Percentiles rank a stretch among this genome's conserved stretches.
These are phyloP conservation scores for Metschnikowia rubicola DNA, from an alignment of 805 yeast genomes.

Conservation along the genomic window DNA sequence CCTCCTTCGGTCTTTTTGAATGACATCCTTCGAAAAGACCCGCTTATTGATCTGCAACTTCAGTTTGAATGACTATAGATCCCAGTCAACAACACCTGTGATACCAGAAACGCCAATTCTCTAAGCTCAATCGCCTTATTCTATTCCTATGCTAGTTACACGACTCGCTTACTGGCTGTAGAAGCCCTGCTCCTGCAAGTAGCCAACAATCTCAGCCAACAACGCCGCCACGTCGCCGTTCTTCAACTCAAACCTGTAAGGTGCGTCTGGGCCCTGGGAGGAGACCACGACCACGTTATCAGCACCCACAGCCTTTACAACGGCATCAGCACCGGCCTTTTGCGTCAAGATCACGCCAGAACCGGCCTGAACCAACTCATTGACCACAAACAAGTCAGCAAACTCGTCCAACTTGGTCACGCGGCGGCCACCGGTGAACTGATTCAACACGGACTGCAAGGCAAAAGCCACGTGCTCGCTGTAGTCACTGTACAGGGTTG, in stretches of 20 bases:
- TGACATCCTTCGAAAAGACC: too few species aligned
- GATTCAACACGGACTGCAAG: slow-evolving; percentile 84
- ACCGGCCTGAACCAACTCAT: slow-evolving; percentile 84
- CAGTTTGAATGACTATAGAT: too few species aligned
- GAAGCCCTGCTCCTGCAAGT: slow-evolving; percentile 81
- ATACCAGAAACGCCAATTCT: too few species aligned
- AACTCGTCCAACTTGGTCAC: slow-evolving; percentile 49
- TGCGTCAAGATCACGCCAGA: slow-evolving; percentile 72
- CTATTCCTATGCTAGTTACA: too few species aligned
- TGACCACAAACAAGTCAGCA: slow-evolving; percentile 59
- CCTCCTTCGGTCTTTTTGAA: too few species aligned
- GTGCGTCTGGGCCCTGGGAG: slow-evolving; percentile 16
- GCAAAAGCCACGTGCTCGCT: slow-evolving; percentile 65
- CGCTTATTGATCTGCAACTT: too few species aligned
- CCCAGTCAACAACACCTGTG: too few species aligned
- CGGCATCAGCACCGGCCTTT: slow-evolving; percentile 31
- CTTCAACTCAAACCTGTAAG: slow-evolving; percentile 11
- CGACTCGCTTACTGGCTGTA: slow-evolving; percentile 31
- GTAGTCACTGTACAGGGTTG: slow-evolving; percentile 13
- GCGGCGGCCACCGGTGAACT: slow-evolving; percentile 81
- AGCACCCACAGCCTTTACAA: slow-evolving; percentile 37
- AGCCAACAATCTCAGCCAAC: slow-evolving; percentile 67
- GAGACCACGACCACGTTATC: slow-evolving; percentile 55
- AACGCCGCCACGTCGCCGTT: slow-evolving; percentile 30
- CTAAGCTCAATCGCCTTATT: too few species aligned